Evolutionary conservation across 768 basidiomycete species (phyloP).

Genomic region (Symmetrospora coprosmae): DNA sequence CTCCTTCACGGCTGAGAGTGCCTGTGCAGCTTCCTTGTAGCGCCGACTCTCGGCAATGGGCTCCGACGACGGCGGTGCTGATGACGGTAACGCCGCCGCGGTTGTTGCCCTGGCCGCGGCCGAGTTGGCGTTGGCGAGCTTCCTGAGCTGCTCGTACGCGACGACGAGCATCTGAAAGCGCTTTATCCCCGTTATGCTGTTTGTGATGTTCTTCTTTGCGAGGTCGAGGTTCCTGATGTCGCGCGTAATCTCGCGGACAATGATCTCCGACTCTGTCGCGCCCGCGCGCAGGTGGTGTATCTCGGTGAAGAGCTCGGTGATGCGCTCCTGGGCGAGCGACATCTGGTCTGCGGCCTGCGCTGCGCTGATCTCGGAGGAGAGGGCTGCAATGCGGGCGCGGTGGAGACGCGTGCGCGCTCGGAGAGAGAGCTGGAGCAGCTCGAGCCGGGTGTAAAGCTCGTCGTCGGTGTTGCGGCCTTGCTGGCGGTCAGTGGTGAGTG

Average conservation of each 20-base stretch:
- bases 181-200: slow-evolving; percentile 78
- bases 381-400: background rate
- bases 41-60: too few relatives aligned
- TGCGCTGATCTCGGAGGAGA: slow-evolving; percentile 45
- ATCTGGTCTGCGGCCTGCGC: slow-evolving; percentile 81
- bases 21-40: slow-evolving; percentile 71
- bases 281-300: slow-evolving; percentile 94
- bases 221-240: slow-evolving; percentile 89
- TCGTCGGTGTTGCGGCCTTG: background rate
- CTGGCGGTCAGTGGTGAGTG: too few relatives aligned
- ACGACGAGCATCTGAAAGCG: slow-evolving; percentile 67
- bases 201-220: slow-evolving; percentile 80
- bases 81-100: too few relatives aligned
- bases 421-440: slow-evolving; percentile 1
- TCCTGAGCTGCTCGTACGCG: slow-evolving; percentile 31
- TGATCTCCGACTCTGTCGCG: slow-evolving; percentile 89
- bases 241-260: slow-evolving; percentile 84
- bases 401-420: background rate
- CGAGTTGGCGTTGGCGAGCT: slow-evolving; percentile 26
- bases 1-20: slow-evolving; percentile 70
- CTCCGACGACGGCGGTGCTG: too few relatives aligned
- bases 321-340: slow-evolving; percentile 87
- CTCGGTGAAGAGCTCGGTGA: slow-evolving; percentile 82
- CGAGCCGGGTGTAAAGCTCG: background rate
- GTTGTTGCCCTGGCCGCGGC: too few relatives aligned